phyloP scores from a whole-genome alignment of 805 yeast species.

The Schwanniomyces pseudopolymorphus region DNA sequence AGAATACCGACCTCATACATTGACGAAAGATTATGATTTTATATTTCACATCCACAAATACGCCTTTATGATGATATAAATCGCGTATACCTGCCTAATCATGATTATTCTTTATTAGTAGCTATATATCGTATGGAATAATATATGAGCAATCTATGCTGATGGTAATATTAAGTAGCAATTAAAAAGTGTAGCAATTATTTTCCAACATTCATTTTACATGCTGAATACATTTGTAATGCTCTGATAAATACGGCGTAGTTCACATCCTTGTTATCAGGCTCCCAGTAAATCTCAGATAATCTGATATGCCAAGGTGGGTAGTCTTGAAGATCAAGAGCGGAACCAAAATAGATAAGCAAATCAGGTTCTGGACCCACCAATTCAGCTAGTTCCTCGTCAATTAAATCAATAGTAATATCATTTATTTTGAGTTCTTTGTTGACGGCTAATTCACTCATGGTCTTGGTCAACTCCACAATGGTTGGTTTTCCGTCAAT shows the following conservation, averaged over 20 bases:
- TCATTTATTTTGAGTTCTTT: constrained; percentile 63
- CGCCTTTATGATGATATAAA: no score
- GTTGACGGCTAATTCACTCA: constrained; percentile 69
- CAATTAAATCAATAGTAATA: constrained; percentile 72
- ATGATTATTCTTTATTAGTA: background rate
- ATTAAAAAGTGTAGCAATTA: constrained; percentile 26
- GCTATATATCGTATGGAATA: background rate
- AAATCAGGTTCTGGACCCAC: constrained; percentile 95
- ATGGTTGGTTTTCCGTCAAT: constrained; percentile 89
- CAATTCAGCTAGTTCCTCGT: constrained; percentile 67
- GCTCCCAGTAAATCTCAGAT: constrained; percentile 88
- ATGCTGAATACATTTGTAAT: constrained; percentile 67
- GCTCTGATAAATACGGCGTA: constrained; percentile 85
- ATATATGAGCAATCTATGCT: background rate
- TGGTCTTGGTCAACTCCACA: constrained; percentile 81
- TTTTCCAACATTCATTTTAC: constrained; percentile 88
- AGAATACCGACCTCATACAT: background rate
- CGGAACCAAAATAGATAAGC: constrained; percentile 80
- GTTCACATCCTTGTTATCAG: constrained; percentile 75
- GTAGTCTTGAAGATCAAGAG: constrained; percentile 84
- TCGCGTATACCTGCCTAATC: background rate
- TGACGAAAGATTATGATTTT: no score
- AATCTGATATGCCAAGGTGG: constrained; percentile 98
- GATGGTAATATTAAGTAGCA: background rate
- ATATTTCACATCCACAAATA: no score